These are phyloP conservation scores for Talaromyces sp. DNA, from an alignment of 2,329 filamentous ascomycete species.

Conservation along the genomic window DNA sequence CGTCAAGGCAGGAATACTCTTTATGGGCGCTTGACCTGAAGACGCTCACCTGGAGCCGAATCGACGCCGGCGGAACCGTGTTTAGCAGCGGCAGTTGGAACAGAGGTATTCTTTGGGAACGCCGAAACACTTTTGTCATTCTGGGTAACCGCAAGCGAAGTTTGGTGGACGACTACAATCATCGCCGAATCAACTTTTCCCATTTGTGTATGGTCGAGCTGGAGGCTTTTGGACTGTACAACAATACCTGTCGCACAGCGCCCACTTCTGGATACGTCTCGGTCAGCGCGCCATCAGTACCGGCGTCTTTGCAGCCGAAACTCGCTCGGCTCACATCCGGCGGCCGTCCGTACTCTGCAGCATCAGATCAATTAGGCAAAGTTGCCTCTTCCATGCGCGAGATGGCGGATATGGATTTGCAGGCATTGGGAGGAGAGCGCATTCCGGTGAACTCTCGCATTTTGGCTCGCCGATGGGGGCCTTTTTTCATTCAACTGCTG, in stretches of 20 bases:
- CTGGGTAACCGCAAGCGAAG: conserved; percentile 89
- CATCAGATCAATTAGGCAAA: conserved; percentile 80
- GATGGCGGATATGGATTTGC: conserved; percentile 91
- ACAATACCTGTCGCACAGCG: conserved; percentile 76
- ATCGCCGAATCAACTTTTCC: conserved; percentile 93
- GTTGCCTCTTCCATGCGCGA: conserved; percentile 75
- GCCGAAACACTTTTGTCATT: conserved; percentile 92
- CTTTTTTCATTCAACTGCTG: conserved; percentile 89
- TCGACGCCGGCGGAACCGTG: conserved; percentile 88
- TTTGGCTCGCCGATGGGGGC: conserved; percentile 83
- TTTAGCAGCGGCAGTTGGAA: conserved; percentile 99
- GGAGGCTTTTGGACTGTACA: conserved; percentile 94
- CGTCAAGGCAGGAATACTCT: conserved; percentile 96
- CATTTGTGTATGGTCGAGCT: conserved; percentile 96
- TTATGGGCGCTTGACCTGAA: conserved; percentile 90
- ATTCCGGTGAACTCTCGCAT: conserved; percentile 92
- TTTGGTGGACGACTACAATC: conserved; percentile 96
- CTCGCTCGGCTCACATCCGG: conserved; percentile 57
- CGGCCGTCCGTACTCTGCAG: conserved; percentile 68
- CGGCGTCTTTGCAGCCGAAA: conserved; percentile 49
- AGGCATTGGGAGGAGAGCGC: conserved; percentile 84
- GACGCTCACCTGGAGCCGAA: conserved; percentile 87
- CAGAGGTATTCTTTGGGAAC: conserved; percentile 84
- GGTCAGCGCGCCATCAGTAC: conserved; percentile 66
- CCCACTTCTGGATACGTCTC: conserved; percentile 82